A percentile compares a stretch with the other conserved stretches of the same genome.
These are phyloP conservation scores for Monilinia vaccinii-corymbosi DNA, from an alignment of 2,329 filamentous ascomycete genomes.

Conservation along the genomic window DNA sequence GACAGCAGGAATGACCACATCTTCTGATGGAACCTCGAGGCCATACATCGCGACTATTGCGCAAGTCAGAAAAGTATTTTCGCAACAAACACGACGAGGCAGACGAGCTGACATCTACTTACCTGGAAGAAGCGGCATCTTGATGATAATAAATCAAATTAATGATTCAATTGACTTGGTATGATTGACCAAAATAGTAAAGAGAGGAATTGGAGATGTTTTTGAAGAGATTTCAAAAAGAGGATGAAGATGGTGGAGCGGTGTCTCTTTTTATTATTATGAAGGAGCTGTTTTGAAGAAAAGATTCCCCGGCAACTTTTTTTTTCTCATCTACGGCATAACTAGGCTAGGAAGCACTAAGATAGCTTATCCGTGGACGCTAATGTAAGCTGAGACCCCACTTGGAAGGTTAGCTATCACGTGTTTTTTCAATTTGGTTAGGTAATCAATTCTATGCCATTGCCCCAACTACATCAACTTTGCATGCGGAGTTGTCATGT, in stretches of 20 bases:
- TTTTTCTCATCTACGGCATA: slow-evolving; percentile 12
- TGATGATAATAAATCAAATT: slow-evolving; percentile 19
- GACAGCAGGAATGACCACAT: slow-evolving; percentile 70
- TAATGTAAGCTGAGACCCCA: background rate
- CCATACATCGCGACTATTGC: slow-evolving; percentile 71
- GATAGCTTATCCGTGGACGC: slow-evolving; percentile 18
- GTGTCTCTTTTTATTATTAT: slow-evolving; percentile 10
- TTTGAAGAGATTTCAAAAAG: slow-evolving; percentile 5
- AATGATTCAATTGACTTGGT: slow-evolving; percentile 7
- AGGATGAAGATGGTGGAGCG: slow-evolving; percentile 13
- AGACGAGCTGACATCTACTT: slow-evolving; percentile 8
- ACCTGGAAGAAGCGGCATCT: slow-evolving; percentile 47
- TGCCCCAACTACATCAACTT: background rate
- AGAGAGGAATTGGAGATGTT: background rate
- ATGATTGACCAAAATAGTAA: background rate
- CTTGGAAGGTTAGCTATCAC: background rate
- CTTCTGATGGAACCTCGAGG: slow-evolving; percentile 80
- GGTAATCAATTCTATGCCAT: no score
- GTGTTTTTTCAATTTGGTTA: background rate
- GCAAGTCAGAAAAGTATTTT: slow-evolving; percentile 29
- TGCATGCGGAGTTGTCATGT: background rate
- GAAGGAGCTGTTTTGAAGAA: slow-evolving; percentile 12
- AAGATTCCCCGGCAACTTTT: slow-evolving; percentile 20
- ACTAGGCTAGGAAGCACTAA: slow-evolving; percentile 13
- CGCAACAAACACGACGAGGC: background rate